Percentiles rank a stretch among this genome's conserved stretches.
Evolutionary conservation across 805 yeast genomes (phyloP).

Genomic region (Kuraishia molischiana): DNA sequence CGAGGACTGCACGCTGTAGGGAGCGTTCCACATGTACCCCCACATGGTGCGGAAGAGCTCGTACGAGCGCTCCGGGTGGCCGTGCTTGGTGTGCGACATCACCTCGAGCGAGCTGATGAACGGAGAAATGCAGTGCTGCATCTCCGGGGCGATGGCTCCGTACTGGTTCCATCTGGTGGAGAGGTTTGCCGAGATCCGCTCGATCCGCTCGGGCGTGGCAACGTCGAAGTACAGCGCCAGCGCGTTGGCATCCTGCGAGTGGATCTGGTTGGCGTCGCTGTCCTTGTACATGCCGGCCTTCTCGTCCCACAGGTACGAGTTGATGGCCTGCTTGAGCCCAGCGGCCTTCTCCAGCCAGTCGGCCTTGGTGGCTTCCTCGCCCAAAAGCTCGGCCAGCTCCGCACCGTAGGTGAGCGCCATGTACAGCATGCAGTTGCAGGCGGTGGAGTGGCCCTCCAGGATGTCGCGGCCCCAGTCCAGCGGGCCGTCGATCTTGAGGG

Average conservation of each 20-base stretch:
- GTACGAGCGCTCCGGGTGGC: conserved; percentile 6
- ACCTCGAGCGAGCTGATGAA: conserved; percentile 6
- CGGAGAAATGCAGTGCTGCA: conserved; percentile 6
- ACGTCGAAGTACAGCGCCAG: conserved; percentile 3
- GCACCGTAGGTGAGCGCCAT: conserved; percentile 2
- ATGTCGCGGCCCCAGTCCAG: conserved; percentile 7
- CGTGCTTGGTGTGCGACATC: conserved; percentile 4
- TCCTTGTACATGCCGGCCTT: conserved; percentile 4
- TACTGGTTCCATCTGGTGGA: conserved; percentile 5
- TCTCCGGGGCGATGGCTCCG: conserved; percentile 5
- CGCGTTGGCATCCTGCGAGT: conserved; percentile 6
- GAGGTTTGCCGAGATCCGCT: conserved; percentile 4
- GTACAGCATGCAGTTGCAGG: conserved; percentile 5
- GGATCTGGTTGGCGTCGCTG: conserved; percentile 3
- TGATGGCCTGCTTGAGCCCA: conserved; percentile 3
- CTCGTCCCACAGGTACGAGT: conserved; percentile 5
- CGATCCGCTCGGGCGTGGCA: conserved; percentile 2
- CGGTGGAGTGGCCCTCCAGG: conserved; percentile 3
- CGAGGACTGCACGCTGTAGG: conserved; percentile 7
- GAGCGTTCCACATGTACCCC: conserved; percentile 8
- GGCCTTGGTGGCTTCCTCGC: background rate
- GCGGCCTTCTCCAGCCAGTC: conserved; percentile 1
- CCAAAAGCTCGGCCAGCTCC: conserved; percentile 3
- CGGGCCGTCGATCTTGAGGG: conserved; percentile 3
- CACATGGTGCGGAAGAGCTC: conserved; percentile 6